phyloP scores from a whole-genome alignment of 2,329 filamentous ascomycete species.

The Aspergillus luchuensis region DNA sequence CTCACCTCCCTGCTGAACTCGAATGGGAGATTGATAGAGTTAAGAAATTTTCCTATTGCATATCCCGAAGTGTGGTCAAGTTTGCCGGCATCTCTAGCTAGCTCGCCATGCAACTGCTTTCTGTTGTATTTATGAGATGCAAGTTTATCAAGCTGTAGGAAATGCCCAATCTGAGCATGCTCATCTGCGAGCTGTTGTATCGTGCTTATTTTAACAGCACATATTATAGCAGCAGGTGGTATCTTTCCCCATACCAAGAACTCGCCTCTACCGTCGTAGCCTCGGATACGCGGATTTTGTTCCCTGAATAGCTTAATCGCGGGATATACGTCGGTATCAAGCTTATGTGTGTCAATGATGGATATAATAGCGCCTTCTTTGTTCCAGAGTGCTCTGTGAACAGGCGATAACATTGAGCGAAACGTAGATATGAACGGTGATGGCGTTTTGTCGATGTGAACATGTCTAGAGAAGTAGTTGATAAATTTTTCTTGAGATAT shows the following conservation, averaged over 20 bases:
- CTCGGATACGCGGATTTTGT: conserved; percentile 19
- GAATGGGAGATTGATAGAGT: conserved; percentile 23
- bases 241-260: conserved; percentile 40
- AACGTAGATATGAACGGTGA: conserved; percentile 41
- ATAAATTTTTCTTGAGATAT: conserved; percentile 23
- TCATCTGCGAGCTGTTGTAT: conserved; percentile 23
- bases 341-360: conserved; percentile 33
- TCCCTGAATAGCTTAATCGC: conserved; percentile 28
- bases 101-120: conserved; percentile 13
- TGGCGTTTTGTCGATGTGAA: conserved; percentile 18
- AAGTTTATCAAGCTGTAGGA: conserved; percentile 33
- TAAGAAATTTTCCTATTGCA: conserved; percentile 27
- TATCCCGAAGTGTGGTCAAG: conserved; percentile 23
- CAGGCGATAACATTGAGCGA: conserved; percentile 27
- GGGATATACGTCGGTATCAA: conserved; percentile 29
- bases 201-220: conserved; percentile 26
- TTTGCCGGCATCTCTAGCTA: conserved; percentile 14
- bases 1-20: conserved; percentile 27
- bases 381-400: conserved; percentile 35
- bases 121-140: conserved; percentile 1
- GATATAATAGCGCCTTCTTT: conserved; percentile 29
- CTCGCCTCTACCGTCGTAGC: conserved; percentile 34
- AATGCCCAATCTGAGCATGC: conserved; percentile 22
- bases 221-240: conserved; percentile 29
- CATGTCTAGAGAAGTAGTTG: conserved; percentile 27